Evolutionary conservation across 768 basidiomycete species (phyloP).

Genomic region (Tulasnella sp.): DNA sequence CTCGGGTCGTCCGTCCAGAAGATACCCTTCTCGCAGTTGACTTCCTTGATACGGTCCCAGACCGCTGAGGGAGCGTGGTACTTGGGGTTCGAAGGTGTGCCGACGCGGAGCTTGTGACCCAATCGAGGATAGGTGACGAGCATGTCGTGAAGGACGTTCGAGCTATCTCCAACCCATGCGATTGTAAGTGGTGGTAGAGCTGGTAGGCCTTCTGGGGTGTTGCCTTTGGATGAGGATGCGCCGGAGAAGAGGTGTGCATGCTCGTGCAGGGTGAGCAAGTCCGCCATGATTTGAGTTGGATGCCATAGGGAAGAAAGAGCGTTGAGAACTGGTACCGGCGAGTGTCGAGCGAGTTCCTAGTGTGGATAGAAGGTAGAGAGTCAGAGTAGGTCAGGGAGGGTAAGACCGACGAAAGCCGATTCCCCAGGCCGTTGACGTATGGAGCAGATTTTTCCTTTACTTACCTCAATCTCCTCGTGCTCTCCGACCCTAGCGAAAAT

Average conservation of each 20-base stretch:
- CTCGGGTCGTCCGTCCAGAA: slow-evolving; percentile 67
- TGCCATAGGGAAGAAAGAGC: slow-evolving; percentile 96
- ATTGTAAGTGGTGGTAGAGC: slow-evolving; percentile 75
- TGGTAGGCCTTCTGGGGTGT: slow-evolving; percentile 40
- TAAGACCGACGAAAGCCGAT: slow-evolving; percentile 19
- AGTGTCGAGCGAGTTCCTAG: slow-evolving; percentile 85
- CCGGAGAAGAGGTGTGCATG: slow-evolving; percentile 52
- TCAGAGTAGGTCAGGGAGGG: neutral
- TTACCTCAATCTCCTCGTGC: slow-evolving; percentile 87
- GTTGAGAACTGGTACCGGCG: slow-evolving; percentile 91
- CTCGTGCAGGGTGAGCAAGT: slow-evolving; percentile 86
- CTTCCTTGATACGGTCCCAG: slow-evolving; percentile 74
- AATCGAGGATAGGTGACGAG: slow-evolving; percentile 87
- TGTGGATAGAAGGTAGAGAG: neutral
- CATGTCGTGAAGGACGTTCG: slow-evolving; percentile 97
- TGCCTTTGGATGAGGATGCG: slow-evolving; percentile 27
- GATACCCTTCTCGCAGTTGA: too few relatives aligned
- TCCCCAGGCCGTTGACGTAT: neutral
- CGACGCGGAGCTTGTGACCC: slow-evolving; percentile 81
- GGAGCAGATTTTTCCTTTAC: slow-evolving; percentile 33
- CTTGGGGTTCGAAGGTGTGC: slow-evolving; percentile 89
- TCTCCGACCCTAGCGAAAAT: slow-evolving; percentile 94
- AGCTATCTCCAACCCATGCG: slow-evolving; percentile 90
- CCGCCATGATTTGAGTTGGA: slow-evolving; percentile 92
- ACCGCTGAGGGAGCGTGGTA: slow-evolving; percentile 73